phyloP scores from a whole-genome alignment of 2,329 filamentous ascomycete species.

The Orbilia ellipsospora region DNA sequence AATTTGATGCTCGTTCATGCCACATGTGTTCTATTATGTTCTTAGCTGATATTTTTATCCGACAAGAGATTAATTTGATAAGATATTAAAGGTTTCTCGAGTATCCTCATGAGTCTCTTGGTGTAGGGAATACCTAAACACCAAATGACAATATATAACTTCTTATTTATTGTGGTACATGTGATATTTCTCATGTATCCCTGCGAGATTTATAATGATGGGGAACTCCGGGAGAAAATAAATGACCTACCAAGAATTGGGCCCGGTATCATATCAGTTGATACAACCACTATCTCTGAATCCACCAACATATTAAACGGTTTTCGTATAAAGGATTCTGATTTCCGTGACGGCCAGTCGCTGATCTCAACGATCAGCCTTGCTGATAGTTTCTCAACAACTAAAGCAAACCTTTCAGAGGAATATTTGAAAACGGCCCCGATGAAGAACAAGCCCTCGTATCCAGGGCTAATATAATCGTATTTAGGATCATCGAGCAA shows the following conservation, averaged over 20 bases:
- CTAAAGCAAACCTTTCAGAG: neutral
- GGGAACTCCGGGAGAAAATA: neutral
- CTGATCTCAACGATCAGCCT: neutral
- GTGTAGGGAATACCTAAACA: no score
- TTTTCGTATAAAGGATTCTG: neutral
- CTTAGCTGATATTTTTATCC: no score
- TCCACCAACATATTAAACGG: neutral
- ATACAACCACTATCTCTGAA: neutral
- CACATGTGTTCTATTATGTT: neutral
- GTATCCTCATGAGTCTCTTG: no score
- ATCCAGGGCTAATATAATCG: neutral
- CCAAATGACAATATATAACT: no score
- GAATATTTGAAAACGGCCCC: no score
- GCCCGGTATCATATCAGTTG: neutral
- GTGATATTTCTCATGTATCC: no score
- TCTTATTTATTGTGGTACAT: no score
- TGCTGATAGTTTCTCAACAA: neutral
- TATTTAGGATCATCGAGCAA: neutral
- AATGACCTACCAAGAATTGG: neutral
- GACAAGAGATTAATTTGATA: no score
- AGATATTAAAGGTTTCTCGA: no score
- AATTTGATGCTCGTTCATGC: neutral
- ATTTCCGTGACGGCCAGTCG: neutral
- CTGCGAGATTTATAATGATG: no score
- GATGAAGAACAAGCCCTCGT: constrained; percentile 25